A percentile compares a stretch with the other conserved stretches of the same genome.
phyloP scores from a whole-genome alignment of 331 rosid genomes.

The Telfairia occidentalis region DNA sequence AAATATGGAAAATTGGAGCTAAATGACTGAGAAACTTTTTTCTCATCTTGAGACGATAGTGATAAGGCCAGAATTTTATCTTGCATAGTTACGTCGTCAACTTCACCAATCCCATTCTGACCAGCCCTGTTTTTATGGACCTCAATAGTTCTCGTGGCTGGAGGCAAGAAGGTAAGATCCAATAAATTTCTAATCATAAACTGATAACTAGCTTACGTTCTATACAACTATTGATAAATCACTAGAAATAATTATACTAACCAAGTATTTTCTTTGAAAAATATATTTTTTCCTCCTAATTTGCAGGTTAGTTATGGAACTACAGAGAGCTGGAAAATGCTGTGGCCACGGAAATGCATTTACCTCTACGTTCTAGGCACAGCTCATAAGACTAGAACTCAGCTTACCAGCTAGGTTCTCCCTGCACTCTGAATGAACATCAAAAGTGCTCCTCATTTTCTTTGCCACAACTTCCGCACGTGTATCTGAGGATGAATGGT shows the following conservation, averaged over 20 bases:
- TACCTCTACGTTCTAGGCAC: not conserved
- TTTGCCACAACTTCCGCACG: constrained; percentile 29
- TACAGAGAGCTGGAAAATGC: not conserved
- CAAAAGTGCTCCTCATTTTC: constrained; percentile 36
- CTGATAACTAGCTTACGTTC: not conserved
- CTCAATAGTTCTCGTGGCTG: not conserved
- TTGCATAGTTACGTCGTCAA: constrained; percentile 23
- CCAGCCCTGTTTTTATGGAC: constrained; percentile 12
- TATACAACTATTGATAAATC: not conserved
- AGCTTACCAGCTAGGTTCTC: constrained; percentile 21
- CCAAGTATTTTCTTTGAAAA: not conserved
- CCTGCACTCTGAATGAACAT: constrained; percentile 8
- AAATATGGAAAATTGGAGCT: constrained; percentile 62
- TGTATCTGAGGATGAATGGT: constrained; percentile 27
- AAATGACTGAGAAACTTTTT: constrained; percentile 53
- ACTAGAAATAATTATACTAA: not conserved
- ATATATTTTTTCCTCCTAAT: not conserved
- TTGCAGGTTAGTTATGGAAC: not conserved
- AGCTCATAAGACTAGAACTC: constrained; percentile 16
- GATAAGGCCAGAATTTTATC: constrained; percentile 35
- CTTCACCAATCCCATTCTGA: constrained; percentile 35
- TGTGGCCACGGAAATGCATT: not conserved
- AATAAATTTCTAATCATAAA: not conserved
- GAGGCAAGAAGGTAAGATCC: not conserved
- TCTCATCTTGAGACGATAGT: constrained; percentile 31